phyloP scores from a whole-genome alignment of 2,329 filamentous ascomycete genomes.

The Aspergillus novoparasiticus region DNA sequence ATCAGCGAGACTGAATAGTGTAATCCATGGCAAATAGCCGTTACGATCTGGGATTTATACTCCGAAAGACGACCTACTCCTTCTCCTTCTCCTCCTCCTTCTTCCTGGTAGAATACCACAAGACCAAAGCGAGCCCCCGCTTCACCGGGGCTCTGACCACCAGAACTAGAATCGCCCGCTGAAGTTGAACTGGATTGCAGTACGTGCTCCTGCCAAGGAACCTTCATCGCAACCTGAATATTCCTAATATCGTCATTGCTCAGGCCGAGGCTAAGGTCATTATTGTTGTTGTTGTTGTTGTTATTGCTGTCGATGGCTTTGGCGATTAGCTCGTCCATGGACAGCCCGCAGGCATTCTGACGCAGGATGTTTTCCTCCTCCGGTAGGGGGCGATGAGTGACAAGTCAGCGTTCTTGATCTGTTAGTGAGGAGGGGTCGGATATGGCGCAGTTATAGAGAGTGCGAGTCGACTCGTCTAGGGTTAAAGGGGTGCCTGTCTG shows the following conservation, averaged over 20 bases:
- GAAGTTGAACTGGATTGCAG: neutral
- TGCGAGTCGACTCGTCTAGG: conserved; percentile 19
- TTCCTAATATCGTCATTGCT: conserved; percentile 13
- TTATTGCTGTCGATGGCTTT: conserved; percentile 14
- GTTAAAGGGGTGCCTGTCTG: conserved; percentile 16
- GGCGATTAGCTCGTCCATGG: conserved; percentile 15
- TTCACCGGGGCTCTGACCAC: neutral
- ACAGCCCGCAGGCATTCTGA: conserved; percentile 15
- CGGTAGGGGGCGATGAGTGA: conserved; percentile 14
- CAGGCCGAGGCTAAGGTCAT: conserved; percentile 4
- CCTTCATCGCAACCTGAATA: conserved; percentile 12
- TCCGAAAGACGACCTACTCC: conserved; percentile 1
- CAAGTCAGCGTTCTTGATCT: conserved; percentile 17
- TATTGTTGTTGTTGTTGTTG: neutral
- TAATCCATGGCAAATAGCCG: conserved; percentile 13
- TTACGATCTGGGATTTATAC: conserved; percentile 14
- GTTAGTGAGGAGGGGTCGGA: conserved; percentile 19
- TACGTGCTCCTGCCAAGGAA: conserved; percentile 19
- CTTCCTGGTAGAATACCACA: conserved; percentile 11
- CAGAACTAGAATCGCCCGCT: neutral
- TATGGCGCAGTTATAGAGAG: conserved; percentile 21
- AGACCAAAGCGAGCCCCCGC: conserved; percentile 13
- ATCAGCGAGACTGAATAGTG: conserved; percentile 10
- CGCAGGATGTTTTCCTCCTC: conserved; percentile 18
- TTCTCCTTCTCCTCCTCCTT: neutral